phyloP scores from a whole-genome alignment of 345 rosid species.

The Boechera stricta region DNA sequence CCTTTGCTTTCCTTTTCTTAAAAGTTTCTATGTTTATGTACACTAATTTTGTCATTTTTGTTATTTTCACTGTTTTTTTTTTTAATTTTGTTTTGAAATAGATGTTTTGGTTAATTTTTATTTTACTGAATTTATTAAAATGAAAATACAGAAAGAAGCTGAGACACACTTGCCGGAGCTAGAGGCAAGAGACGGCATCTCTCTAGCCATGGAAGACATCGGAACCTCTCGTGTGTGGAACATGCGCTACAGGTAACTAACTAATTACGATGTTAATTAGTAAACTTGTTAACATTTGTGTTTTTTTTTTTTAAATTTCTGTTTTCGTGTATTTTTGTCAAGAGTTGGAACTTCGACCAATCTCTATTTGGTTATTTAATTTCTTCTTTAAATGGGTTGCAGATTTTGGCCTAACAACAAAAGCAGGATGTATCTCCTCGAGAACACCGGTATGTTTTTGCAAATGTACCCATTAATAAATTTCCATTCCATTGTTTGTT shows the following conservation, averaged over 20 bases:
- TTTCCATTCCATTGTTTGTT: background rate
- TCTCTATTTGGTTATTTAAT: background rate
- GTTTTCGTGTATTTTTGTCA: background rate
- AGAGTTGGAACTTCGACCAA: background rate
- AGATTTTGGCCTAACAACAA: constrained; percentile 99
- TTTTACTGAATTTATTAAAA: background rate
- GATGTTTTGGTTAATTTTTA: background rate
- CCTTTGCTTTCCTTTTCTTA: constrained; percentile 7
- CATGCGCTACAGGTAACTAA: constrained; percentile 87
- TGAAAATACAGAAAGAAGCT: constrained; percentile 77
- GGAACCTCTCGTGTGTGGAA: constrained; percentile 98
- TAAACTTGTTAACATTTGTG: background rate
- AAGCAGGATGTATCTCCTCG: constrained; percentile 99
- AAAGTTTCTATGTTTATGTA: background rate
- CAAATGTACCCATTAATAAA: background rate
- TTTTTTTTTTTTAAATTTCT: background rate
- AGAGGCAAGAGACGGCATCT: constrained; percentile 96
- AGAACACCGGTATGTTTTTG: constrained; percentile 73
- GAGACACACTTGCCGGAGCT: constrained; percentile 96
- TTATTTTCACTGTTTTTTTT: background rate
- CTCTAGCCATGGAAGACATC: constrained; percentile 96
- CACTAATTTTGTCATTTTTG: background rate
- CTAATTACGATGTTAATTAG: constrained; percentile 4
- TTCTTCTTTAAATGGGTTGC: constrained; percentile 51
- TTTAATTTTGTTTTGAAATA: too few relatives aligned